Conservation (phyloP, 495 filamentous ascomycete species). For the Gamarada debralockiae region DNA sequence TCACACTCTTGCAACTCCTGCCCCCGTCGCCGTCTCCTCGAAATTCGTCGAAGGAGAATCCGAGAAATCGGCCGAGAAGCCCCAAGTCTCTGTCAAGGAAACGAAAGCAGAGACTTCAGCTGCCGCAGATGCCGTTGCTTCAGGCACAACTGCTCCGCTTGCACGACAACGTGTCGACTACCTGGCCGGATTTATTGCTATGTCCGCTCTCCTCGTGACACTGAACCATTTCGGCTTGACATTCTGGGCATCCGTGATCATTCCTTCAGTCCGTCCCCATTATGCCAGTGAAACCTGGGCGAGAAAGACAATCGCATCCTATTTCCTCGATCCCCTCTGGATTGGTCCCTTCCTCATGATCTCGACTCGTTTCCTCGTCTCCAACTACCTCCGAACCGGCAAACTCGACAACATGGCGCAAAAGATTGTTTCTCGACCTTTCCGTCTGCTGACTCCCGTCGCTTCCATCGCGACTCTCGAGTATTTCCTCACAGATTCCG, state of each 20-base stretch:
- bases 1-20: not conserved
- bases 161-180: conserved; percentile 33
- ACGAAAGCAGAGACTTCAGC: not conserved
- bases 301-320: conserved; percentile 29
- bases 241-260: conserved; percentile 29
- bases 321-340: conserved; percentile 37
- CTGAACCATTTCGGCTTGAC: conserved; percentile 35
- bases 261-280: conserved; percentile 27
- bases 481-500: conserved; percentile 40
- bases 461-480: conserved; percentile 31
- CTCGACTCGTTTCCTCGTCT: conserved; percentile 36
- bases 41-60: too few species aligned
- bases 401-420: conserved; percentile 34
- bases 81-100: not conserved
- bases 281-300: conserved; percentile 34
- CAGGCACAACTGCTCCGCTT: not conserved
- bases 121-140: not conserved
- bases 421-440: conserved; percentile 19
- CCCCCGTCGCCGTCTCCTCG: too few species aligned
- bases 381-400: conserved; percentile 32
- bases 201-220: conserved; percentile 35
- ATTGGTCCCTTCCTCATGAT: conserved; percentile 39
- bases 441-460: conserved; percentile 36
- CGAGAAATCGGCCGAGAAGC: not conserved
- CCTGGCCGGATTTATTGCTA: conserved; percentile 35